These are phyloP conservation scores for Paecilomyces sp. DNA, from an alignment of 2,329 filamentous ascomycete species.

Conservation along the genomic window DNA sequence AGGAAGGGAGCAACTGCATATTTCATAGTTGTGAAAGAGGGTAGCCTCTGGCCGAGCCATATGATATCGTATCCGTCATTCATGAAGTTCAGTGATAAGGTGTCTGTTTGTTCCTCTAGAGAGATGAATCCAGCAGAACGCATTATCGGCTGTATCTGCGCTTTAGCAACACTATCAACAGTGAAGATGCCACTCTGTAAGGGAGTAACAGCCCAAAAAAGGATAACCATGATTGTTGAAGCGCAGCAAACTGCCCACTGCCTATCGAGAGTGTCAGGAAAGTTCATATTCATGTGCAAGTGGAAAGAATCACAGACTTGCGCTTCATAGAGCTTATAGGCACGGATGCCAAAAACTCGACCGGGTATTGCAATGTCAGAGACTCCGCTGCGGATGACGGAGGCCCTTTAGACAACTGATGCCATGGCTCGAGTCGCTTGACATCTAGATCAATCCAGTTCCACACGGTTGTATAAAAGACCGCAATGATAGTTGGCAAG, in stretches of 20 bases:
- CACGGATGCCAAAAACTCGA: conserved; percentile 40
- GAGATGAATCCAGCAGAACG: conserved; percentile 19
- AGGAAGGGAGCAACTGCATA: conserved; percentile 9
- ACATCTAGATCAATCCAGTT: conserved; percentile 54
- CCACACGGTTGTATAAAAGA: conserved; percentile 52
- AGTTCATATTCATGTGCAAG: conserved; percentile 2
- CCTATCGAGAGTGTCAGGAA: conserved; percentile 19
- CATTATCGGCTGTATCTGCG: background rate
- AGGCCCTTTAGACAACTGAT: conserved; percentile 44
- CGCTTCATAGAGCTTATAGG: conserved; percentile 33
- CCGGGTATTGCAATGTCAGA: conserved; percentile 49
- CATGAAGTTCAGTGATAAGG: conserved; percentile 30
- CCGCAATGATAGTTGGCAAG: conserved; percentile 47
- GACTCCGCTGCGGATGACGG: conserved; percentile 43
- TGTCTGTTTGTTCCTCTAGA: conserved; percentile 17
- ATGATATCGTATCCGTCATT: conserved; percentile 38
- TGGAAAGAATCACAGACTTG: conserved; percentile 10
- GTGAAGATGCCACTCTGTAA: conserved; percentile 51
- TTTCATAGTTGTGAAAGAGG: conserved; percentile 2
- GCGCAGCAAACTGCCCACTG: conserved; percentile 50
- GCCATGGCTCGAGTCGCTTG: conserved; percentile 54
- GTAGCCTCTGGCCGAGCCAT: conserved; percentile 23
- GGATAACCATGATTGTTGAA: conserved; percentile 41
- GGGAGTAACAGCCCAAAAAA: conserved; percentile 51
- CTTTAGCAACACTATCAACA: conserved; percentile 20